phyloP scores from a whole-genome alignment of 2,329 filamentous ascomycete species.

The Alternaria triticimaculans region DNA sequence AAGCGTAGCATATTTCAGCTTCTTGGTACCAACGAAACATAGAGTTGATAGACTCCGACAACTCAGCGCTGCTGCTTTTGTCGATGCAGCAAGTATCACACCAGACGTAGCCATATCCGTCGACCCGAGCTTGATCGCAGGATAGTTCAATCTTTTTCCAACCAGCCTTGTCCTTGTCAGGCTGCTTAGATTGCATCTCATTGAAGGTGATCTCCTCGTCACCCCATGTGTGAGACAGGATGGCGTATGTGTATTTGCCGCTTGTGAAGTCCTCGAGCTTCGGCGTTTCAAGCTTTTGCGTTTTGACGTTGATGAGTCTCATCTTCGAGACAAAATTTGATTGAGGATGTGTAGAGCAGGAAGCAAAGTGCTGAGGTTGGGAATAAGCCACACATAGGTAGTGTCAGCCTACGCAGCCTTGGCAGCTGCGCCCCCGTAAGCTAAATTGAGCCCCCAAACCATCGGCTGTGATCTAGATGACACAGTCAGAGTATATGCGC shows the following conservation, averaged over 20 bases:
- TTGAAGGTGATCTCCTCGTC: background rate
- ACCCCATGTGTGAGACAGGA: background rate
- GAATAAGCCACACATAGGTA: background rate
- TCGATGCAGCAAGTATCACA: background rate
- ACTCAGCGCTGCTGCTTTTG: background rate
- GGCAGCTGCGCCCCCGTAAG: background rate
- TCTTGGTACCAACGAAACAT: background rate
- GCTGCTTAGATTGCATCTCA: background rate
- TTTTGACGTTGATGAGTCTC: background rate
- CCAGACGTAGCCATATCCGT: background rate
- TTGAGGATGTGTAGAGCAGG: background rate
- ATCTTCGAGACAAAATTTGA: too few species aligned
- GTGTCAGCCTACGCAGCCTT: background rate
- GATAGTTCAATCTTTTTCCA: background rate
- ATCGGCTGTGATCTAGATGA: background rate
- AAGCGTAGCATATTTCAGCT: background rate
- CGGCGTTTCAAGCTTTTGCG: too few species aligned
- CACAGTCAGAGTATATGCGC: background rate
- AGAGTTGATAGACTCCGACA: background rate
- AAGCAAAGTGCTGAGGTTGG: background rate
- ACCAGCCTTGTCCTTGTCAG: fast-evolving
- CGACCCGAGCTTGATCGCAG: background rate
- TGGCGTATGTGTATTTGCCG: background rate
- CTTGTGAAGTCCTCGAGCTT: background rate
- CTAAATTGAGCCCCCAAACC: background rate